Evolutionary conservation across 345 rosid species (phyloP).

Genomic region (Gossypium herbaceum): DNA sequence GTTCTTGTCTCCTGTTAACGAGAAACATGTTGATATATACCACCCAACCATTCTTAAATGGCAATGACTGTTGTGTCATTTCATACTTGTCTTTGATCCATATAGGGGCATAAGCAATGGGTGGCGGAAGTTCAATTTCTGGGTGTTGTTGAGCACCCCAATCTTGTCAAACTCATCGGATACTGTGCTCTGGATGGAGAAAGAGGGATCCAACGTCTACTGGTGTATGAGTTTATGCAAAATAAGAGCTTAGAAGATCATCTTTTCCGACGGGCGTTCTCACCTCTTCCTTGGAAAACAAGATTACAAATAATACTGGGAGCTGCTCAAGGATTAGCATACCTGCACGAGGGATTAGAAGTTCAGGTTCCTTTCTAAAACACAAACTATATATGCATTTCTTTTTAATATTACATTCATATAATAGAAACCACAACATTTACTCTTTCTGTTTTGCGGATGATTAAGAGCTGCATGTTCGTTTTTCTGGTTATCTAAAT

Average conservation of each 20-base stretch:
- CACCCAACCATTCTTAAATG: not conserved
- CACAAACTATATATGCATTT: not conserved
- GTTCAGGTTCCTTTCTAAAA: conserved; percentile 50
- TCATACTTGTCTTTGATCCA: conserved; percentile 7
- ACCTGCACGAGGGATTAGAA: conserved; percentile 73
- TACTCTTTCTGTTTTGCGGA: too few relatives aligned
- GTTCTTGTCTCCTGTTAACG: not conserved
- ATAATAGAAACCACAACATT: not conserved
- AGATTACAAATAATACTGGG: conserved; percentile 65
- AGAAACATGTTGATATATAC: too few relatives aligned
- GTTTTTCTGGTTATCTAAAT: not conserved
- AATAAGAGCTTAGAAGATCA: conserved; percentile 86
- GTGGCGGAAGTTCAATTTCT: conserved; percentile 86
- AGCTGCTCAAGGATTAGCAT: conserved; percentile 81
- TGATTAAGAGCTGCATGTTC: not conserved
- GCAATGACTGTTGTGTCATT: not conserved
- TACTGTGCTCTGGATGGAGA: conserved; percentile 72
- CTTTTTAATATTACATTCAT: not conserved
- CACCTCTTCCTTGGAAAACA: conserved; percentile 60
- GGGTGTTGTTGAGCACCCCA: conserved; percentile 69
- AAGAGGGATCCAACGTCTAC: conserved; percentile 68
- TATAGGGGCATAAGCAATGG: conserved; percentile 94
- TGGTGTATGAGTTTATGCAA: conserved; percentile 77
- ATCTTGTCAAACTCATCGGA: conserved; percentile 84
- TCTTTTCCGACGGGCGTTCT: conserved; percentile 55